These are phyloP conservation scores for Gossypium turneri DNA, from an alignment of 345 rosid genomes.

Conservation along the genomic window DNA sequence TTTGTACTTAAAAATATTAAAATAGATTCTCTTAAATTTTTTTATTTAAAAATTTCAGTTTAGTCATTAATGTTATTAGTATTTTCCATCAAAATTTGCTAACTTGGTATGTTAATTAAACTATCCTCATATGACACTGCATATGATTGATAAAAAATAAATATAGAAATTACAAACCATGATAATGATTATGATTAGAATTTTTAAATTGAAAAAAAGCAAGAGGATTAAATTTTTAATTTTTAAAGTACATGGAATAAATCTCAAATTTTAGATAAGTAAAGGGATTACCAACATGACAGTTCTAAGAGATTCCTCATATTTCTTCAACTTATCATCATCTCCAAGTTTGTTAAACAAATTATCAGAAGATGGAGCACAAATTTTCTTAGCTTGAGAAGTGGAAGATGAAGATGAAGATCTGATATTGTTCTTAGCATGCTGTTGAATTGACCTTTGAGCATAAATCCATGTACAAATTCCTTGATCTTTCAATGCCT, in stretches of 20 bases:
- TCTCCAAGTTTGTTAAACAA: constrained; percentile 9
- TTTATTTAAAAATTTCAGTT: too few relatives aligned
- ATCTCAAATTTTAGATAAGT: constrained; percentile 9
- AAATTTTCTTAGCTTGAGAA: constrained; percentile 29
- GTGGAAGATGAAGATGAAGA: constrained; percentile 11
- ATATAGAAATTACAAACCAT: too few relatives aligned
- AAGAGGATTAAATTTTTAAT: not conserved
- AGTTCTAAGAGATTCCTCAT: constrained; percentile 23
- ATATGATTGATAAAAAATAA: too few relatives aligned
- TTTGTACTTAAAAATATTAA: too few relatives aligned
- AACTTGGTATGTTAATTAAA: too few relatives aligned
- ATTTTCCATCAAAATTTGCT: too few relatives aligned
- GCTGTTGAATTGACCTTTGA: constrained; percentile 35
- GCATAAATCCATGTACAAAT: constrained; percentile 48
- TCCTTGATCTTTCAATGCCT: constrained; percentile 53
- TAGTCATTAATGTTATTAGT: too few relatives aligned
- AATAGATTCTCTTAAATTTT: too few relatives aligned
- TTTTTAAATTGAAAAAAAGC: not conserved
- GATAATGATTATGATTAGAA: too few relatives aligned
- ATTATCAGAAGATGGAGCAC: constrained; percentile 11
- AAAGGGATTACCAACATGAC: constrained; percentile 6
- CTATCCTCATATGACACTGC: too few relatives aligned
- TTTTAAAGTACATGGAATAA: not conserved
- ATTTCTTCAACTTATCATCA: constrained; percentile 15
- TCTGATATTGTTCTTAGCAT: constrained; percentile 28